A percentile compares a stretch with the other conserved stretches of the same genome.
These are phyloP conservation scores for Sporobolomyces roseus DNA, from an alignment of 768 basidiomycete genomes.

Conservation along the genomic window DNA sequence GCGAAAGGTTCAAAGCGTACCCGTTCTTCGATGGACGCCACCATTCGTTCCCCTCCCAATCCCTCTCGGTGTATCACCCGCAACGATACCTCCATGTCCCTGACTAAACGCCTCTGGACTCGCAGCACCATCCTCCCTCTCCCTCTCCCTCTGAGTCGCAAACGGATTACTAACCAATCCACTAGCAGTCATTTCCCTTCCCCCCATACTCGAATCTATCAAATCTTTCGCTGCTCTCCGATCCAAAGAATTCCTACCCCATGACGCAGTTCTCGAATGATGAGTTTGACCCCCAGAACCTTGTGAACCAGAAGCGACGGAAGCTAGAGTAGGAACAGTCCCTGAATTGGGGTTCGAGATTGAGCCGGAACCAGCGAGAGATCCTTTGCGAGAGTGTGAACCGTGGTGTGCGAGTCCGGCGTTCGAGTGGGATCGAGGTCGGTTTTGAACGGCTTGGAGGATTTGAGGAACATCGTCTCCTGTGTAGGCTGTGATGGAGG, in stretches of 20 bases:
- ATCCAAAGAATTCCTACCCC: slow-evolving; percentile 10
- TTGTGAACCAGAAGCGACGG: too few species aligned
- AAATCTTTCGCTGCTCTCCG: slow-evolving; percentile 8
- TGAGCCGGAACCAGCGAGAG: slow-evolving; percentile 18
- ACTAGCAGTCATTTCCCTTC: background rate
- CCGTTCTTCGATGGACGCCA: slow-evolving; percentile 5
- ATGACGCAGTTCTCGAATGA: slow-evolving; percentile 14
- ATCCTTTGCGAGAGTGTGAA: slow-evolving; percentile 16
- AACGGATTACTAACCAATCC: slow-evolving; percentile 8
- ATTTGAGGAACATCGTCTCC: slow-evolving; percentile 78
- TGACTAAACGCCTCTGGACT: slow-evolving; percentile 25
- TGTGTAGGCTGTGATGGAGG: slow-evolving; percentile 78
- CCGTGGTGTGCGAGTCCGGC: slow-evolving; percentile 13
- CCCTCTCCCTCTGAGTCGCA: too few species aligned
- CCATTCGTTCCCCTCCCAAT: slow-evolving; percentile 15
- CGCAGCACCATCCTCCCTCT: background rate
- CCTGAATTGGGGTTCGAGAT: too few species aligned
- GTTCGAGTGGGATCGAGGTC: slow-evolving; percentile 37
- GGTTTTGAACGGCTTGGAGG: slow-evolving; percentile 50
- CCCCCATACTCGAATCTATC: background rate
- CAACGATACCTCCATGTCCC: slow-evolving; percentile 19
- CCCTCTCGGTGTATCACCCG: slow-evolving; percentile 32
- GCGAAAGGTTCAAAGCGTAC: background rate
- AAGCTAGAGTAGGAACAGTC: too few species aligned
- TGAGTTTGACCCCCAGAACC: background rate